Conservation (phyloP, 2,329 filamentous ascomycete species). For the Talaromyces sp. region DNA sequence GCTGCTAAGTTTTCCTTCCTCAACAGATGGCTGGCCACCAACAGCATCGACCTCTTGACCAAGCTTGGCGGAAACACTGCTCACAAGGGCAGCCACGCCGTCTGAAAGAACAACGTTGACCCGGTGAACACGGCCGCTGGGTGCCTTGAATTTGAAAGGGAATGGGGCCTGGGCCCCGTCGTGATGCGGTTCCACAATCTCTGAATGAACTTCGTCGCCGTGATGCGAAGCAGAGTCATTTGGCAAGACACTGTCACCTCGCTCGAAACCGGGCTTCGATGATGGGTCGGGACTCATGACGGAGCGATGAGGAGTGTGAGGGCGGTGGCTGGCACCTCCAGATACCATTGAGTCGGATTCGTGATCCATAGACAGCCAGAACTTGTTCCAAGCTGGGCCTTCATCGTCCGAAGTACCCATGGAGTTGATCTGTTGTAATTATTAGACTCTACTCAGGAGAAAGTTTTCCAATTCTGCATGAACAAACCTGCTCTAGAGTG, state of each 20-base stretch:
- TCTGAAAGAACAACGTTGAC: conserved; percentile 76
- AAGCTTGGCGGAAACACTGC: conserved; percentile 75
- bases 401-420: conserved; percentile 86
- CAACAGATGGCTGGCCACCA: conserved; percentile 71
- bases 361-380: conserved; percentile 93
- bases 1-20: conserved; percentile 70
- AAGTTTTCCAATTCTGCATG: background rate
- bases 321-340: conserved; percentile 75
- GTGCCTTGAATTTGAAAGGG: conserved; percentile 98
- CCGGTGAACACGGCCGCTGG: conserved; percentile 87
- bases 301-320: conserved; percentile 63
- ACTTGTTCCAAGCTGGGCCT: conserved; percentile 98
- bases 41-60: conserved; percentile 76
- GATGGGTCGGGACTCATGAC: conserved; percentile 72
- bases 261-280: conserved; percentile 57
- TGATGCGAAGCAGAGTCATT: conserved; percentile 93
- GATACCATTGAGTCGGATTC: conserved; percentile 96
- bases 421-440: conserved; percentile 63
- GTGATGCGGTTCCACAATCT: conserved; percentile 52
- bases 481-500: conserved; percentile 78
- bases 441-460: background rate
- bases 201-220: conserved; percentile 71
- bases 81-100: conserved; percentile 74
- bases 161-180: conserved; percentile 66
- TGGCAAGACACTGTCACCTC: conserved; percentile 79